phyloP scores from a whole-genome alignment of 495 filamentous ascomycete genomes.

The Poronia punctata region DNA sequence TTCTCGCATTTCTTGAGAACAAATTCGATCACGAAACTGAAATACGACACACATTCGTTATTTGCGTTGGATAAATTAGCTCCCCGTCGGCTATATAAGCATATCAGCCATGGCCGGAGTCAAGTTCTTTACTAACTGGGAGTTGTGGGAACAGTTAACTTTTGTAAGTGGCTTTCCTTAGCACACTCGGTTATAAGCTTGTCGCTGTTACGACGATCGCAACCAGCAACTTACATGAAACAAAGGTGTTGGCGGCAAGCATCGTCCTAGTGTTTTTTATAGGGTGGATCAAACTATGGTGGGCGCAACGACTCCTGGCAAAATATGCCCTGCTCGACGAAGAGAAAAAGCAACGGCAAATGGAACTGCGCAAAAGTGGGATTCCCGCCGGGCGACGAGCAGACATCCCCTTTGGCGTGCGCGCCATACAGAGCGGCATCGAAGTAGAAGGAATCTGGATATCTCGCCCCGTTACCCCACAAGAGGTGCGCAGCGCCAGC shows the following conservation, averaged over 20 bases:
- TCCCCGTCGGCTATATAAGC: conserved; percentile 19
- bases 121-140: conserved; percentile 70
- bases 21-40: conserved; percentile 18
- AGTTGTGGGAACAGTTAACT: conserved; percentile 84
- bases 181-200: too few species aligned
- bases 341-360: conserved; percentile 50
- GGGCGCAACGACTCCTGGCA: conserved; percentile 55
- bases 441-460: conserved; percentile 88
- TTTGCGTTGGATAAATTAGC: conserved; percentile 23
- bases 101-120: conserved; percentile 23
- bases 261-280: conserved; percentile 46
- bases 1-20: too few species aligned
- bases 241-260: conserved; percentile 39
- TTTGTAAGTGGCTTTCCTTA: conserved; percentile 66
- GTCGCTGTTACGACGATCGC: too few species aligned
- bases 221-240: conserved; percentile 15
- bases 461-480: conserved; percentile 56
- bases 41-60: conserved; percentile 23
- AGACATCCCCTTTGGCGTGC: conserved; percentile 81
- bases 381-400: conserved; percentile 37
- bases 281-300: conserved; percentile 51
- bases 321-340: conserved; percentile 61
- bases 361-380: conserved; percentile 47
- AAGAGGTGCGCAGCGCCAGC: conserved; percentile 21
- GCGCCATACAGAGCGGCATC: conserved; percentile 79